Base-by-base conservation (phyloP, 805 yeast genomes). In the Trichomonascus vanleenenianus region DNA sequence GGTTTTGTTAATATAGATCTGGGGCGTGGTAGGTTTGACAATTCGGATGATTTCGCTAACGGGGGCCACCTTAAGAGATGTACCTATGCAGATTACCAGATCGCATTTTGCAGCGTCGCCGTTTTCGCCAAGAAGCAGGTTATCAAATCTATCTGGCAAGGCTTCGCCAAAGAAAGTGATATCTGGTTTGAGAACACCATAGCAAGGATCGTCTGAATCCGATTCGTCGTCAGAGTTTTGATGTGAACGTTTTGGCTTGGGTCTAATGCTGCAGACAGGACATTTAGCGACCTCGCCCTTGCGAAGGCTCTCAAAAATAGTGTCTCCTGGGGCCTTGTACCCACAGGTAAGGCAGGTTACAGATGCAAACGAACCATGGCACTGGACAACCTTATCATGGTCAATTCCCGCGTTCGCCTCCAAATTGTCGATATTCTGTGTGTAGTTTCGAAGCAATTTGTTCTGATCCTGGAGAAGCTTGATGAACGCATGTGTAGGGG, bases 141-240 rank as follows among this genome's bases (percentile, higher is more conserved):
- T 72, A 54, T 86, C 89, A 58, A 82, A 88, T 40, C 71, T 63
- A 11, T 70, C 69, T 1, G 96, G 96, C 47, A 88, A 68, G 12
- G 80, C 77, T 61, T 88, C 96, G 12, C 95, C 95, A 55, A 88
- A 88, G 58, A 88, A 88, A 0, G 95, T 87, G 50, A 88, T 88
- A 59, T 88, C 95, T 0, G 97, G 97, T 61, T 89, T 88, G 75
- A 85, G 73, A 2, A 87, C 91, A 12, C 96, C 96, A 74, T 54
- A 76, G 9, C 50, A 46, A 5, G 47, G 55, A 15, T 55, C 56
- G 2, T 55, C 60, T 16, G 59, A 62, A n/a, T 58, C 62, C 30
- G 53, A 56, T 22, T 56, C 59, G 45, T 58, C 42, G 60, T 64
- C 50, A 57, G 61, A 39, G 52, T 55, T 40, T 54, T 60, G 43